Base-by-base conservation (phyloP, 169 alveolate genomes). In the Plasmodium knowlesi region DNA sequence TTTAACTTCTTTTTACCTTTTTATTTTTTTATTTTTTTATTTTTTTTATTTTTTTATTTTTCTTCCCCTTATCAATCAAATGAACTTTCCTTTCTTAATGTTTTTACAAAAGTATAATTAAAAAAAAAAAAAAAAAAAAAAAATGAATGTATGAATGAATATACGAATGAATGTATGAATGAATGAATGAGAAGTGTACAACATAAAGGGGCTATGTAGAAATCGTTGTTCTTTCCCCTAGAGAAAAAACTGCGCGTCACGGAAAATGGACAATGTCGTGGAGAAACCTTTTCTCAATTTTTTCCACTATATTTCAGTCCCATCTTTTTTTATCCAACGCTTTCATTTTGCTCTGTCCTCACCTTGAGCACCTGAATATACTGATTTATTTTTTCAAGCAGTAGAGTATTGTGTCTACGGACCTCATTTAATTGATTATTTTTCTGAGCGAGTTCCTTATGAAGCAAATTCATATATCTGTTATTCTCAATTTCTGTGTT, bases 401-500 rank as follows among this genome's bases (percentile, higher is more conserved):
- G 74, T 41, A 14, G 72, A 3, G 93, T 86, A 30, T 86, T 86
- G 43, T 34, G 10, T 34, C 46, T 73, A 76, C 86, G 82, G 16
- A 57, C 78, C 25, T 86, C 81, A 54, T 86, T 86, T 19, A 86
- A 61, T n/a, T 74, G 76, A 22, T 16, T 8, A 74, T 16, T 74
- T 67, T 86, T 74, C 28, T 57, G 19, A 3, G 28, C 46, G 5
- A 86, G 39, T 76, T 86, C 79, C 39, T 54, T 74, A 28, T 86
- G 78, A 74, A 86, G 61, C 5, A 28, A 3, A 37, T 86, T 53
- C 22, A 86, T 14, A 50, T 34, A 6, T 86, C 43, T 43, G 67
- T 86, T 86, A 22, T 57, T 46, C 43, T 86, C 86, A 10, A 74
- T 76, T 74, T 86, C 93, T 22, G 78, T 70, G 67, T 70, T 76